Evolutionary conservation across 2,329 filamentous ascomycete genomes (phyloP).

Genomic region (Cordyceps javanica): DNA sequence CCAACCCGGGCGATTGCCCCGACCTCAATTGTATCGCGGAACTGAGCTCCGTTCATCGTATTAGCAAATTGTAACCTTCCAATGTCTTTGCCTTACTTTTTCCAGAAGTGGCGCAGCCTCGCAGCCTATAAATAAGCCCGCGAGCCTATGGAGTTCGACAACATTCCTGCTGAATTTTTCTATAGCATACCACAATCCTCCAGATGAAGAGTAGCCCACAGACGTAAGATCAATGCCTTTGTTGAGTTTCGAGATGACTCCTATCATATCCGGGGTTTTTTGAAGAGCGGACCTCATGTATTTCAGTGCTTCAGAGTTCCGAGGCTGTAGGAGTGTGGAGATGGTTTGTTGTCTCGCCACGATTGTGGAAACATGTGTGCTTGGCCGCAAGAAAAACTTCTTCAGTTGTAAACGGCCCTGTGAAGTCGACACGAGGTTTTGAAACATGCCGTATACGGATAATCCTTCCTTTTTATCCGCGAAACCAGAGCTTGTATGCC

Average conservation of each 20-base stretch:
- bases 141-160: slow-evolving; percentile 53
- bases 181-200: slow-evolving; percentile 68
- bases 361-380: slow-evolving; percentile 61
- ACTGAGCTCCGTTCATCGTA: background rate
- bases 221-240: slow-evolving; percentile 64
- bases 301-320: slow-evolving; percentile 54
- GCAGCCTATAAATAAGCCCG: background rate
- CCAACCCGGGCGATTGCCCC: background rate
- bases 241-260: slow-evolving; percentile 61
- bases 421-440: slow-evolving; percentile 64
- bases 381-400: slow-evolving; percentile 78
- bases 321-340: slow-evolving; percentile 56
- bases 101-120: background rate
- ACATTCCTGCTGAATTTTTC: slow-evolving; percentile 60
- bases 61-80: slow-evolving; percentile 7
- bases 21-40: background rate
- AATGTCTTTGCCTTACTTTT: background rate
- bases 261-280: slow-evolving; percentile 69
- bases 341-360: slow-evolving; percentile 66
- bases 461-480: slow-evolving; percentile 62
- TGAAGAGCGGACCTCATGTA: slow-evolving; percentile 56
- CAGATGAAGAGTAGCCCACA: slow-evolving; percentile 47
- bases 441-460: slow-evolving; percentile 79
- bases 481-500: slow-evolving; percentile 39
- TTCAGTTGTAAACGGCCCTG: slow-evolving; percentile 71